Evolutionary conservation across 768 basidiomycete genomes (phyloP).

Genomic region (Bullera alba): DNA sequence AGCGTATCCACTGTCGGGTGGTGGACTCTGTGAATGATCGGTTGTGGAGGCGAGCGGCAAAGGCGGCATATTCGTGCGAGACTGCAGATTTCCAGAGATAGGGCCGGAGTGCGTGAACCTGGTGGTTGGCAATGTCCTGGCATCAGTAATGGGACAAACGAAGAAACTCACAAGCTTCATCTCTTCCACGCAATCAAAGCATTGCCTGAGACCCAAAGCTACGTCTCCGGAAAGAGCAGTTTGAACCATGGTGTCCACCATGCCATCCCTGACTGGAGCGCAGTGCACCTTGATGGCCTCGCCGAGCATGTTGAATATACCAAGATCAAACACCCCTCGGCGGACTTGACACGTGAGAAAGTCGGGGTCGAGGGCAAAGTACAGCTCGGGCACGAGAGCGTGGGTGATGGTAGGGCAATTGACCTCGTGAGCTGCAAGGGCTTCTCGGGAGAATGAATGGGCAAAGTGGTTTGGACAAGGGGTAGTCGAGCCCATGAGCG

Average conservation of each 20-base stretch:
- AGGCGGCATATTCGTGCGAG: constrained; percentile 69
- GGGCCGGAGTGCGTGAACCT: constrained; percentile 85
- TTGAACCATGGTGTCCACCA: constrained; percentile 74
- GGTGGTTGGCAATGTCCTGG: constrained; percentile 94
- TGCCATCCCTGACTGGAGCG: constrained; percentile 82
- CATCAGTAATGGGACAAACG: too few species aligned
- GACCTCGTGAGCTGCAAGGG: constrained; percentile 28
- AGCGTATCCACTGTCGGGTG: constrained; percentile 62
- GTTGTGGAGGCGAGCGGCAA: constrained; percentile 52
- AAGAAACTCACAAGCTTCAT: constrained; percentile 77
- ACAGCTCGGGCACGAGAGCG: constrained; percentile 59
- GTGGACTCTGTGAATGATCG: constrained; percentile 27
- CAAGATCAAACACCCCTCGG: constrained; percentile 69
- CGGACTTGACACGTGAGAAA: constrained; percentile 75
- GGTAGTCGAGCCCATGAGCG: constrained; percentile 71
- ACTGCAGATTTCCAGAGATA: constrained; percentile 73
- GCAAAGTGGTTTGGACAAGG: constrained; percentile 32
- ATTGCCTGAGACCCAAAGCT: constrained; percentile 67
- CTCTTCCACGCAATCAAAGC: constrained; percentile 83
- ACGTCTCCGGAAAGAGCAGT: constrained; percentile 62
- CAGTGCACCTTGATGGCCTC: constrained; percentile 80
- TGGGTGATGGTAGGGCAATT: constrained; percentile 58
- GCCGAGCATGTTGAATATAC: constrained; percentile 71
- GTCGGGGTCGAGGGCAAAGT: constrained; percentile 70
- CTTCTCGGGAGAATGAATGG: constrained; percentile 32